phyloP scores from a whole-genome alignment of 208 protist genomes.

The Wallacemonas sp. region DNA sequence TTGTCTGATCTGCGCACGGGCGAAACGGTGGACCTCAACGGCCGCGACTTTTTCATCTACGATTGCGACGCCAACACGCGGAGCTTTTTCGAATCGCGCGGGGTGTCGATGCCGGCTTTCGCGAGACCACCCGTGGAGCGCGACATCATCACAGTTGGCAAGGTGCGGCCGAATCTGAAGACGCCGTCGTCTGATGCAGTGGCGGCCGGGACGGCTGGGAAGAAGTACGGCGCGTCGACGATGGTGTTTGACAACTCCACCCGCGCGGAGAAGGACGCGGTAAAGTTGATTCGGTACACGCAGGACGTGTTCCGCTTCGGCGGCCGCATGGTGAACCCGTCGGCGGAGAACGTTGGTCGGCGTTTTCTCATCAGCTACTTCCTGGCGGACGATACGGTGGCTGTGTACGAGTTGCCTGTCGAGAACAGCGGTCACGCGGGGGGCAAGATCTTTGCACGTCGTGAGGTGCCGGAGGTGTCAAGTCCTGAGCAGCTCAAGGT shows the following conservation, averaged over 20 bases:
- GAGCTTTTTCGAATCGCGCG: slow-evolving; percentile 70
- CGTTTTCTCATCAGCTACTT: slow-evolving; percentile 92
- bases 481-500: slow-evolving; percentile 66
- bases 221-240: slow-evolving; percentile 55
- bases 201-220: not conserved
- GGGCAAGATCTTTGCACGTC: slow-evolving; percentile 89
- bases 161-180: slow-evolving; percentile 18
- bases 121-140: slow-evolving; percentile 39
- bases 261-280: slow-evolving; percentile 59
- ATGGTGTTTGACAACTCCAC: slow-evolving; percentile 68
- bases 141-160: slow-evolving; percentile 29
- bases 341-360: slow-evolving; percentile 59
- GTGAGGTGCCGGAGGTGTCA: slow-evolving; percentile 60
- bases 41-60: slow-evolving; percentile 86
- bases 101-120: slow-evolving; percentile 29
- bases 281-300: slow-evolving; percentile 81
- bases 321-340: slow-evolving; percentile 54
- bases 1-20: slow-evolving; percentile 87
- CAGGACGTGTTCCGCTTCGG: slow-evolving; percentile 92
- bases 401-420: slow-evolving; percentile 87
- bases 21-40: slow-evolving; percentile 72
- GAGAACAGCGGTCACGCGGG: slow-evolving; percentile 94
- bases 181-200: slow-evolving; percentile 3
- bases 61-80: slow-evolving; percentile 94
- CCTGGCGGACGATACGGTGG: slow-evolving; percentile 95